These are phyloP conservation scores for Noccaea caerulescens DNA, from an alignment of 345 rosid genomes.

Conservation along the genomic window DNA sequence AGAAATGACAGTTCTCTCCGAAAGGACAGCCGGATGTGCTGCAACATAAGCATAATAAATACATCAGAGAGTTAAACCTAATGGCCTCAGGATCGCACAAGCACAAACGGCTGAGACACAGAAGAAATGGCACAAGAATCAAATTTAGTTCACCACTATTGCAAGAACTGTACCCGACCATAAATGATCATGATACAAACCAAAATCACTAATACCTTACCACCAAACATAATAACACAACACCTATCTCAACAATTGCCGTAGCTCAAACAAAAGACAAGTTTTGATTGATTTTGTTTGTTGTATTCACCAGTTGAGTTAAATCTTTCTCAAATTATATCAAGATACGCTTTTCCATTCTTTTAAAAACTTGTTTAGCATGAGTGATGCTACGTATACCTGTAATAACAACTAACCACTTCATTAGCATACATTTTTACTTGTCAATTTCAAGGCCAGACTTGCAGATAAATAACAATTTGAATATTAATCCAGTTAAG, in stretches of 20 bases:
- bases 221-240: slow-evolving; percentile 19
- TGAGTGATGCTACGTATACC: slow-evolving; percentile 25
- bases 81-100: slow-evolving; percentile 25
- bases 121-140: background rate
- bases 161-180: slow-evolving; percentile 7
- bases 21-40: slow-evolving; percentile 98
- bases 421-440: slow-evolving; percentile 32
- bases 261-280: slow-evolving; percentile 23
- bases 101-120: background rate
- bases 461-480: slow-evolving; percentile 33
- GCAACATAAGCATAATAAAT: slow-evolving; percentile 42
- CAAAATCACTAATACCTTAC: slow-evolving; percentile 17
- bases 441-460: background rate
- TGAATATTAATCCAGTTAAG: slow-evolving; percentile 54
- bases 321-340: slow-evolving; percentile 25
- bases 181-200: slow-evolving; percentile 17
- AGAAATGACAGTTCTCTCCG: slow-evolving; percentile 95
- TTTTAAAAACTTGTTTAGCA: slow-evolving; percentile 1
- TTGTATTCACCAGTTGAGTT: slow-evolving; percentile 10
- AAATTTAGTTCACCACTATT: background rate
- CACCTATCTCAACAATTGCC: slow-evolving; percentile 17
- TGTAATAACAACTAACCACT: slow-evolving; percentile 40
- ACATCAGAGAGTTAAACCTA: slow-evolving; percentile 31
- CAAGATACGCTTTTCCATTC: background rate
- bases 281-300: slow-evolving; percentile 19